Evolutionary conservation across 2,329 filamentous ascomycete species (phyloP).

Genomic region (Paecilomyces variotii): DNA sequence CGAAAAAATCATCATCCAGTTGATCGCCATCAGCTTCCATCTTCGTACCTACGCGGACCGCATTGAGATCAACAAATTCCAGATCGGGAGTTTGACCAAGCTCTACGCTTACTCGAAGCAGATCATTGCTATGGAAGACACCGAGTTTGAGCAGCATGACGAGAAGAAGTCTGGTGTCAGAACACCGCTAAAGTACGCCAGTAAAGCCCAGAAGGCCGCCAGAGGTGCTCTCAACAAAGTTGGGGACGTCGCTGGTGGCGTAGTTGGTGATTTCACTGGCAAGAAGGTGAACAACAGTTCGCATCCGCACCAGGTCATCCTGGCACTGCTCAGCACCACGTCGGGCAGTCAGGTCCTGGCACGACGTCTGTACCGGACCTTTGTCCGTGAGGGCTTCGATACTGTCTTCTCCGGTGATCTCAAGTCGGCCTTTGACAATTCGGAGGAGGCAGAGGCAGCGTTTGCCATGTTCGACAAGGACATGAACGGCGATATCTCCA

Average conservation of each 20-base stretch:
- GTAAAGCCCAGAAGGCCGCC: conserved; percentile 64
- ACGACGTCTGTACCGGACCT: conserved; percentile 78
- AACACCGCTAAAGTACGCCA: conserved; percentile 66
- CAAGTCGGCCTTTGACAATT: conserved; percentile 66
- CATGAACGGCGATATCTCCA: conserved; percentile 90
- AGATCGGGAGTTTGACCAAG: conserved; percentile 62
- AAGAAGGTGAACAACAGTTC: conserved; percentile 58
- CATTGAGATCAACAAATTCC: conserved; percentile 87
- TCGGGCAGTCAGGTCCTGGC: conserved; percentile 74
- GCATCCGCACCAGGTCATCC: conserved; percentile 76
- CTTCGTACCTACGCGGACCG: conserved; percentile 80
- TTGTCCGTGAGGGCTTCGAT: conserved; percentile 65
- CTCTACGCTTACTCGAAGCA: conserved; percentile 57
- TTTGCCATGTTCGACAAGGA: conserved; percentile 95
- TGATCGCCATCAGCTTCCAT: conserved; percentile 91
- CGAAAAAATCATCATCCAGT: conserved; percentile 89
- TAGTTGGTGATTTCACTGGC: conserved; percentile 89
- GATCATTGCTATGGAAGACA: conserved; percentile 62
- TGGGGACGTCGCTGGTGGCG: conserved; percentile 73
- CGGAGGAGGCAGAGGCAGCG: conserved; percentile 80
- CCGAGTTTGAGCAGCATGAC: conserved; percentile 60
- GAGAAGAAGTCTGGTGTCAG: conserved; percentile 51
- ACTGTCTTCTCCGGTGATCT: conserved; percentile 73
- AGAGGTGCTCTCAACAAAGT: conserved; percentile 70
- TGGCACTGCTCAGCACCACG: conserved; percentile 66